phyloP scores from a whole-genome alignment of 805 yeast species.

The Ogataea henricii region DNA sequence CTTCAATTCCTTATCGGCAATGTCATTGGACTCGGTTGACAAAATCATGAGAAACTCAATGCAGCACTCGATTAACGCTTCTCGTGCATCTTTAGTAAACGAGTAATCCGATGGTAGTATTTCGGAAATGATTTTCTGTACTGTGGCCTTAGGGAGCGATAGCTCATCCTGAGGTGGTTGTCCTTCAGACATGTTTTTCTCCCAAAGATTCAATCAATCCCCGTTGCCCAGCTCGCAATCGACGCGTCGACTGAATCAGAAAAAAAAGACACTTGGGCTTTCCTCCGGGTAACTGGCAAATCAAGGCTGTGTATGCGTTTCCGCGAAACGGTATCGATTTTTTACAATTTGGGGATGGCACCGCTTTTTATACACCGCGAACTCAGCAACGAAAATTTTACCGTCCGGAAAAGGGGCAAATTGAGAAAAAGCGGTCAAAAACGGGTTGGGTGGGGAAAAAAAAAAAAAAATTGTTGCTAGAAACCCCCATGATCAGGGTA shows the following conservation, averaged over 20 bases:
- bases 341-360: slow-evolving; percentile 7
- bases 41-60: slow-evolving; percentile 94
- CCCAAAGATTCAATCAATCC: neutral
- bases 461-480: slow-evolving; percentile 2
- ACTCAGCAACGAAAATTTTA: slow-evolving; percentile 2
- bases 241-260: slow-evolving; percentile 4
- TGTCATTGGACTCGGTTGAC: slow-evolving; percentile 90
- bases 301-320: slow-evolving; percentile 5
- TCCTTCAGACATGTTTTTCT: slow-evolving; percentile 23
- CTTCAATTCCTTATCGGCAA: slow-evolving; percentile 94
- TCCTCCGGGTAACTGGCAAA: slow-evolving; percentile 2
- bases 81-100: slow-evolving; percentile 91
- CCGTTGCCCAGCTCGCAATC: slow-evolving; percentile 2
- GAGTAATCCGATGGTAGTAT: slow-evolving; percentile 85
- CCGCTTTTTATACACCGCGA: slow-evolving; percentile 10
- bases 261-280: neutral
- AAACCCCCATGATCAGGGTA: neutral
- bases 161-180: slow-evolving; percentile 35
- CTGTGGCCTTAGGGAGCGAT: slow-evolving; percentile 69
- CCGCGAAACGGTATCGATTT: neutral
- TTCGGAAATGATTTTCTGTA: slow-evolving; percentile 90
- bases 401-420: slow-evolving; percentile 3
- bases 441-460: neutral
- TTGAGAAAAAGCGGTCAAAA: slow-evolving; percentile 2
- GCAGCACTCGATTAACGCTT: slow-evolving; percentile 93